Evolutionary conservation across 352 stramenopile genomes (phyloP).

Genomic region (Phytophthora nicotianae): DNA sequence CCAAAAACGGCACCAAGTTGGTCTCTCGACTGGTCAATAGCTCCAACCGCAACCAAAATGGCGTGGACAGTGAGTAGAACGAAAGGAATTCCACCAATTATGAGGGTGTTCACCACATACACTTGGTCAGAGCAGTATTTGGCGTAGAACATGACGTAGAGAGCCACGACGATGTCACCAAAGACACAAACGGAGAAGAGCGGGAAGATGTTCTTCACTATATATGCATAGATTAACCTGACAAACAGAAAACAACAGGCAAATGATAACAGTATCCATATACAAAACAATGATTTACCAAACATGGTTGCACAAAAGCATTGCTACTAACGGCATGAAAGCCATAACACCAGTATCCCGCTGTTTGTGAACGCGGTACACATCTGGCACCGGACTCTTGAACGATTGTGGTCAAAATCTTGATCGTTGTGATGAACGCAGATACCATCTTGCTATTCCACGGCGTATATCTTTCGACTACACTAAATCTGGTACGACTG

Average conservation of each 20-base stretch:
- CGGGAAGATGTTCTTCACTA: constrained; percentile 33
- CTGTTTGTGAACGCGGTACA: constrained; percentile 28
- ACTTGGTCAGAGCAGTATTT: constrained; percentile 24
- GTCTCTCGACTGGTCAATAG: constrained; percentile 29
- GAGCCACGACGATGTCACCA: constrained; percentile 19
- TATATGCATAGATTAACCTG: constrained; percentile 37
- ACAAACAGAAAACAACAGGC: neutral
- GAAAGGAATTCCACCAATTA: constrained; percentile 5
- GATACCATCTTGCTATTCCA: constrained; percentile 16
- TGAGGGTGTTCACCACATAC: constrained; percentile 22
- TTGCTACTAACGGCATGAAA: constrained; percentile 26
- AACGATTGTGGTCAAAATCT: constrained; percentile 29
- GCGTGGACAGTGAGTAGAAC: constrained; percentile 26
- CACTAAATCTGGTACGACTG: too few species aligned
- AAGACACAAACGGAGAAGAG: constrained; percentile 35
- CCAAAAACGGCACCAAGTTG: constrained; percentile 23
- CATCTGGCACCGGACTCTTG: constrained; percentile 34
- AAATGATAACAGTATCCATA: too few species aligned
- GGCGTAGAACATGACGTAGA: constrained; percentile 32
- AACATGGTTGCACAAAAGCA: constrained; percentile 37
- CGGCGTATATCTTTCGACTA: too few species aligned
- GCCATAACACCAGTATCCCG: constrained; percentile 26
- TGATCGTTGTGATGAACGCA: constrained; percentile 33
- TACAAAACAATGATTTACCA: constrained; percentile 21
- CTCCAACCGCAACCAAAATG: constrained; percentile 19